phyloP scores from a whole-genome alignment of 305 asterid species.

The Solanum hybrid region DNA sequence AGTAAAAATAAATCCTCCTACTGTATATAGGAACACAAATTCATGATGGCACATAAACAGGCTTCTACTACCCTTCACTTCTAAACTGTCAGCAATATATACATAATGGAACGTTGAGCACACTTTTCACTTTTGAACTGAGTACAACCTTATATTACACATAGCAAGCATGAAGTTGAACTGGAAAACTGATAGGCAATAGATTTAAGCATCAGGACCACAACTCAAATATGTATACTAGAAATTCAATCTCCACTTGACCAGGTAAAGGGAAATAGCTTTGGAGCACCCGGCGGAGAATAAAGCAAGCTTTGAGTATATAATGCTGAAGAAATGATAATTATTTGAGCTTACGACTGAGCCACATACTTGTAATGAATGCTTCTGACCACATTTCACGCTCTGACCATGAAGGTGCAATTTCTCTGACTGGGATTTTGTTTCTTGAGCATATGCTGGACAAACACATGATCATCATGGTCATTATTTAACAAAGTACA shows the following conservation, averaged over 20 bases:
- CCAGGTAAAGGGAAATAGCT: neutral
- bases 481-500: neutral
- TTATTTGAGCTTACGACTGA: neutral
- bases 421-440: constrained; percentile 69
- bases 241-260: neutral
- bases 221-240: neutral
- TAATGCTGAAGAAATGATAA: neutral
- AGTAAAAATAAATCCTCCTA: neutral
- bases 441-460: constrained; percentile 57
- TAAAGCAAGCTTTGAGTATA: neutral
- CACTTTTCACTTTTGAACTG: neutral
- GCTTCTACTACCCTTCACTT: neutral
- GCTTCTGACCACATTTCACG: constrained; percentile 76
- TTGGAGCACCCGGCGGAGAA: neutral
- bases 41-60: neutral
- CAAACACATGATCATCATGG: constrained; percentile 7
- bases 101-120: neutral
- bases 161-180: neutral
- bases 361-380: constrained; percentile 65
- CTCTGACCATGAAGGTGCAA: constrained; percentile 83
- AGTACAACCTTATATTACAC: neutral
- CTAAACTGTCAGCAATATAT: neutral
- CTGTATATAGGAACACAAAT: neutral
- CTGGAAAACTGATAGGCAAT: neutral
- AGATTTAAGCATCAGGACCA: neutral